phyloP scores from a whole-genome alignment of 2,329 filamentous ascomycete species.

The Tolypocladium inflatum region DNA sequence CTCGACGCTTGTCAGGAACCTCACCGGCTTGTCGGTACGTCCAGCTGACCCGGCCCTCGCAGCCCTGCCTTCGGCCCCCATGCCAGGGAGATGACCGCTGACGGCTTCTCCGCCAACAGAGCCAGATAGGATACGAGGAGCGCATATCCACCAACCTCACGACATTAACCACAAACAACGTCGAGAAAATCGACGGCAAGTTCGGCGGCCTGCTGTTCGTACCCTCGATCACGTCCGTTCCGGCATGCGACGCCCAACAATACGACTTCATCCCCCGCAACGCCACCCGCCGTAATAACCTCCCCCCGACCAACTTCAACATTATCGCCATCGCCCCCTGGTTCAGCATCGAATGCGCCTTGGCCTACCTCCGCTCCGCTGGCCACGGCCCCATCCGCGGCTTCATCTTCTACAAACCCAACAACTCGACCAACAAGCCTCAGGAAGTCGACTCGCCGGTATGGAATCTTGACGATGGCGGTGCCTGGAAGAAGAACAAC shows the following conservation, averaged over 20 bases:
- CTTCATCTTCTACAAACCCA: conserved; percentile 54
- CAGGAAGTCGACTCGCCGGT: conserved; percentile 52
- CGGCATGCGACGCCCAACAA: conserved; percentile 55
- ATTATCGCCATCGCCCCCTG: conserved; percentile 81
- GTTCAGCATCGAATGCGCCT: conserved; percentile 65
- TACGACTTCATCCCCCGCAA: conserved; percentile 62
- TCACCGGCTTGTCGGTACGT: conserved; percentile 47
- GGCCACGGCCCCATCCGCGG: conserved; percentile 48
- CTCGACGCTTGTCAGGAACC: conserved; percentile 45
- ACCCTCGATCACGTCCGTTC: conserved; percentile 51
- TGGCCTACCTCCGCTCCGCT: conserved; percentile 59
- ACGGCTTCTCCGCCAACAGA: conserved; percentile 16
- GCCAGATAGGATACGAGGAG: conserved; percentile 42
- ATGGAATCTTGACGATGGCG: conserved; percentile 64
- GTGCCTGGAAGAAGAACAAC: conserved; percentile 61
- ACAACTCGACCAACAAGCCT: conserved; percentile 48
- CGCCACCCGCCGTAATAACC: conserved; percentile 61
- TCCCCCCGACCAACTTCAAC: conserved; percentile 60
- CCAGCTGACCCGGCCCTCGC: neutral
- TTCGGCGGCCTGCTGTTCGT: conserved; percentile 80
- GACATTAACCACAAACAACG: conserved; percentile 63
- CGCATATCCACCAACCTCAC: conserved; percentile 52
- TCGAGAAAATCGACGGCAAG: conserved; percentile 46
- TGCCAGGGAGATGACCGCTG: conserved; percentile 6
- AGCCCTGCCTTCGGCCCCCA: neutral